Percentiles rank a stretch among this genome's conserved stretches.
Evolutionary conservation across 768 basidiomycete species (phyloP).

Genomic region (Tricholoma saponaceum): DNA sequence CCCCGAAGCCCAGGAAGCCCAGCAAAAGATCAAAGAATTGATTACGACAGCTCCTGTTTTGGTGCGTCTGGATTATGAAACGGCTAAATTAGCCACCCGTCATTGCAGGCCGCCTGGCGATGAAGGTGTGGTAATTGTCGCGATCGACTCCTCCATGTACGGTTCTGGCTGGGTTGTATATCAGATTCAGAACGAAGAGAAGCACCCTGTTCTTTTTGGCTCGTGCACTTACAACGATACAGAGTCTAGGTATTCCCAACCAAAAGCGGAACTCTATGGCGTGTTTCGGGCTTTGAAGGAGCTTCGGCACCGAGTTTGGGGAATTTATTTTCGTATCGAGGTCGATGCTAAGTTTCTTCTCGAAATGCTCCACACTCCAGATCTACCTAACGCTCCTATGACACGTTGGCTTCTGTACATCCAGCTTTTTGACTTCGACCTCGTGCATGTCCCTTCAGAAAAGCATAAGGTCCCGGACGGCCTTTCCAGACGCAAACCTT

Average conservation of each 20-base stretch:
- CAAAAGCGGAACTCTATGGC: constrained; percentile 22
- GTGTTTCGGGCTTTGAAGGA: neutral
- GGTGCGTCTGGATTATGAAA: constrained; percentile 29
- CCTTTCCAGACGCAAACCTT: too few species aligned
- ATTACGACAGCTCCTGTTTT: constrained; percentile 24
- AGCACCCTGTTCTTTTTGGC: neutral
- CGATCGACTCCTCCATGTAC: constrained; percentile 28
- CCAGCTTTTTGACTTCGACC: constrained; percentile 32
- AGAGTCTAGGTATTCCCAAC: constrained; percentile 18
- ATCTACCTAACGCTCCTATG: constrained; percentile 6
- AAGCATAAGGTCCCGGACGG: too few species aligned
- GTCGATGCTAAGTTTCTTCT: too few species aligned
- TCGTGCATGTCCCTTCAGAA: too few species aligned
- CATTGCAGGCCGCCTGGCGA: constrained; percentile 11
- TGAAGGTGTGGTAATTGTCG: constrained; percentile 22
- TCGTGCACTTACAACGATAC: neutral
- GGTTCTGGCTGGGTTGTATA: constrained; percentile 28
- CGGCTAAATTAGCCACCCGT: neutral
- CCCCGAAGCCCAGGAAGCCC: constrained; percentile 15
- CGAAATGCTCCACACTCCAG: too few species aligned
- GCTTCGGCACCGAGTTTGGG: neutral
- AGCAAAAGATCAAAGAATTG: constrained; percentile 19
- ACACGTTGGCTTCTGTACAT: constrained; percentile 35
- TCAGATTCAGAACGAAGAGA: neutral
- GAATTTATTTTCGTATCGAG: too few species aligned